Conservation (phyloP, 306 rosid genomes). For the Citrullus colocynthis region DNA sequence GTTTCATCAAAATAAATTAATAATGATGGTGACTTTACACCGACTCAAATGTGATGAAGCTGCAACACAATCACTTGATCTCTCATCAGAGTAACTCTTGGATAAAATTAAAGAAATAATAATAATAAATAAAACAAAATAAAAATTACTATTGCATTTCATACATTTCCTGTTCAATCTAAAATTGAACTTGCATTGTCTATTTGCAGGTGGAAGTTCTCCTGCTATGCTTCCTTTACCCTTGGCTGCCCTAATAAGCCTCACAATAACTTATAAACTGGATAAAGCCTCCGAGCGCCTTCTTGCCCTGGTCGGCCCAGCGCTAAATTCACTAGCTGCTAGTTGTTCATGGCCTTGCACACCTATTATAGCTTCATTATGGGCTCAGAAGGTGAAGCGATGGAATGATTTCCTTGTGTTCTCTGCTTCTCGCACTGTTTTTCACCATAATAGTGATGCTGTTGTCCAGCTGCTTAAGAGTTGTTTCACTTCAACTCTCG, state of each 20-base stretch:
- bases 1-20: no score
- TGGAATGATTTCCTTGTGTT: slow-evolving; percentile 72
- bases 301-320: slow-evolving; percentile 57
- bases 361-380: slow-evolving; percentile 61
- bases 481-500: slow-evolving; percentile 84
- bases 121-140: no score
- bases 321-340: slow-evolving; percentile 51
- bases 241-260: slow-evolving; percentile 76
- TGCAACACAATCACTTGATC: no score
- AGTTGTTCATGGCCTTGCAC: slow-evolving; percentile 91
- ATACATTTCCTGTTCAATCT: background rate
- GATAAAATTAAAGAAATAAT: background rate
- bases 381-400: slow-evolving; percentile 79
- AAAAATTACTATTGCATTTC: background rate
- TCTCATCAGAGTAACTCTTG: background rate
- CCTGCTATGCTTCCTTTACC: slow-evolving; percentile 85
- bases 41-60: no score
- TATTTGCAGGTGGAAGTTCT: slow-evolving; percentile 58
- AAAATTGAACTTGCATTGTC: slow-evolving; percentile 12
- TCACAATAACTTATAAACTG: slow-evolving; percentile 74
- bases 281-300: slow-evolving; percentile 54
- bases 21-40: no score
- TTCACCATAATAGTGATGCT: slow-evolving; percentile 74
- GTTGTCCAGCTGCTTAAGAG: slow-evolving; percentile 81
- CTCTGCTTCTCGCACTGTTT: slow-evolving; percentile 68